A percentile compares a stretch with the other conserved stretches of the same genome.
These are phyloP conservation scores for Escallonia herrerae DNA, from an alignment of 129 eudicot species.

Conservation along the genomic window DNA sequence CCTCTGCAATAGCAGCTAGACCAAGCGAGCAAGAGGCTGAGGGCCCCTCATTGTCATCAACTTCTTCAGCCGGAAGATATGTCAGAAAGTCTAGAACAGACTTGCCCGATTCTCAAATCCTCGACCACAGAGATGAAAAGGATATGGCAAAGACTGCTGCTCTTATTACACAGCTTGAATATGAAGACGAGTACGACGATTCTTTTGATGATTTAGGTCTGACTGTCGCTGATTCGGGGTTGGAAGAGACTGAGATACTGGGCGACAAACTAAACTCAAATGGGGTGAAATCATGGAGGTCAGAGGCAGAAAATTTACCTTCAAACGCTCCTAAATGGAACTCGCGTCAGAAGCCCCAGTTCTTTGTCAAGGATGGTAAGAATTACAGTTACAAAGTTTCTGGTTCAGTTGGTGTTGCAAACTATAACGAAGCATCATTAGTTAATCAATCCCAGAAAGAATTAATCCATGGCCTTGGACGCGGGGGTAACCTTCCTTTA, in stretches of 20 bases:
- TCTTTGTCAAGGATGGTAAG: constrained; percentile 88
- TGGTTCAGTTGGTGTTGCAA: constrained; percentile 82
- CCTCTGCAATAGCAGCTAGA: constrained; percentile 19
- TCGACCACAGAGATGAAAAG: constrained; percentile 35
- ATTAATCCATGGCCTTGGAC: constrained; percentile 74
- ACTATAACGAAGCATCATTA: constrained; percentile 64
- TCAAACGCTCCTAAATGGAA: constrained; percentile 60
- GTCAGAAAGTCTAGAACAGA: constrained; percentile 46
- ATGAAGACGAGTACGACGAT: constrained; percentile 95
- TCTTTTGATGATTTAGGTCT: constrained; percentile 89
- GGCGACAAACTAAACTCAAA: constrained; percentile 14
- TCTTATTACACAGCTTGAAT: constrained; percentile 57
- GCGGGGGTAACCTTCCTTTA: constrained; percentile 78
- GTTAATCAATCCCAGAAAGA: constrained; percentile 64
- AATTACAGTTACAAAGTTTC: constrained; percentile 89
- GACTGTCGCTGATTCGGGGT: constrained; percentile 60
- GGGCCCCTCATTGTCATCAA: constrained; percentile 42
- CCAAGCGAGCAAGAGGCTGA: constrained; percentile 10
- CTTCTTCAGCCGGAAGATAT: constrained; percentile 66
- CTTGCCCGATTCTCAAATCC: constrained; percentile 29
- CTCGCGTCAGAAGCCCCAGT: constrained; percentile 77
- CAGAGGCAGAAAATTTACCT: constrained; percentile 20
- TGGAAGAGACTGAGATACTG: constrained; percentile 46
- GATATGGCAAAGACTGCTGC: constrained; percentile 46
- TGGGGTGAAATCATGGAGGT: constrained; percentile 25